phyloP scores from a whole-genome alignment of 495 filamentous ascomycete species.

The Hyaloscypha variabilis region DNA sequence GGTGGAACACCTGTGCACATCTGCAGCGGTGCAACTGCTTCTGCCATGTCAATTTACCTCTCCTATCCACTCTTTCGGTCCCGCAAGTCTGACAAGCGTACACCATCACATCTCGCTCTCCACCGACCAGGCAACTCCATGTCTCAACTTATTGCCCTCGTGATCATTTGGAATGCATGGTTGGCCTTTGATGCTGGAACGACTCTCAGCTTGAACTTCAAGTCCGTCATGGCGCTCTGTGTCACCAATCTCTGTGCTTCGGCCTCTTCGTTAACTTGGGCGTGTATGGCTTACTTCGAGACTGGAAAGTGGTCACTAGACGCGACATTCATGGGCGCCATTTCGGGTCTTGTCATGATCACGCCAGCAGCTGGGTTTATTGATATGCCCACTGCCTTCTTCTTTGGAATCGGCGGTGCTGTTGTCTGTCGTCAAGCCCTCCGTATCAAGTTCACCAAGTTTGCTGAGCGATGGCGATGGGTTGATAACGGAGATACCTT shows the following conservation, averaged over 20 bases:
- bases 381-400: conserved; percentile 45
- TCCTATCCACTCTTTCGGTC: conserved; percentile 38
- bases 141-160: conserved; percentile 64
- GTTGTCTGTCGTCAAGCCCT: conserved; percentile 48
- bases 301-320: conserved; percentile 50
- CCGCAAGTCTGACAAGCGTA: conserved; percentile 77
- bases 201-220: conserved; percentile 38
- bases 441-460: conserved; percentile 48
- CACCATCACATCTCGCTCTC: conserved; percentile 58
- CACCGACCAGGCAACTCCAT: conserved; percentile 51
- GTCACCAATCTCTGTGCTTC: conserved; percentile 54
- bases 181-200: conserved; percentile 58
- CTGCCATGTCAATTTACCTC: conserved; percentile 79
- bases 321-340: conserved; percentile 52
- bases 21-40: conserved; percentile 81
- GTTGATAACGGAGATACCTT: conserved; percentile 96
- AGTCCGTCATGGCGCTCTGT: conserved; percentile 44
- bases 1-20: conserved; percentile 92
- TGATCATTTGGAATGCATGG: conserved; percentile 81
- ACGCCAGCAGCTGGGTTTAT: conserved; percentile 45
- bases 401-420: conserved; percentile 46
- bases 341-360: conserved; percentile 52
- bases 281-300: conserved; percentile 45
- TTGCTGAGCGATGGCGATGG: conserved; percentile 61
- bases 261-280: conserved; percentile 49